A percentile compares a stretch with the other conserved stretches of the same genome.
These are phyloP conservation scores for Coemansia biformis DNA, from an alignment of 192 early-diverging fungal genomes.

Conservation along the genomic window DNA sequence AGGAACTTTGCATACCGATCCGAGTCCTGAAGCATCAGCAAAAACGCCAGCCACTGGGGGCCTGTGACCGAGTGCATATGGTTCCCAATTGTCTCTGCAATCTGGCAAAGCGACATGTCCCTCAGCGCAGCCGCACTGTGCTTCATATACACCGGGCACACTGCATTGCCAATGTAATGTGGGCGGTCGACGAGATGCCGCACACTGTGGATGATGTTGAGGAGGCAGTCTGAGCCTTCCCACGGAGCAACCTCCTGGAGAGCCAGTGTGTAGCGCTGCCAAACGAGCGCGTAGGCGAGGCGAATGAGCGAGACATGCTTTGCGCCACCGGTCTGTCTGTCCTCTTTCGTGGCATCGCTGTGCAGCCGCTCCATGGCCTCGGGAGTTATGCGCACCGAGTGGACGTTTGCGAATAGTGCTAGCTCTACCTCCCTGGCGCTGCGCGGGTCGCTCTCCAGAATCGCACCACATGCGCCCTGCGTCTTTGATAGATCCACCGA, in stretches of 20 bases:
- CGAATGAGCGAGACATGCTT: slow-evolving; percentile 16
- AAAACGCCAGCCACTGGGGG: slow-evolving; percentile 21
- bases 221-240: neutral
- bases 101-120: neutral
- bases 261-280: slow-evolving; percentile 33
- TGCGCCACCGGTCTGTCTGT: neutral
- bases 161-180: slow-evolving; percentile 32
- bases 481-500: slow-evolving; percentile 1
- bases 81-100: slow-evolving; percentile 17
- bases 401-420: slow-evolving; percentile 20
- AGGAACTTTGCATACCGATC: slow-evolving; percentile 23
- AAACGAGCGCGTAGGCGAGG: slow-evolving; percentile 37
- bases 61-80: slow-evolving; percentile 17
- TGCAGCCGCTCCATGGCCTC: slow-evolving; percentile 11
- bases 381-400: slow-evolving; percentile 14
- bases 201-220: slow-evolving; percentile 31
- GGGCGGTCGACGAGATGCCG: slow-evolving; percentile 17
- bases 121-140: neutral
- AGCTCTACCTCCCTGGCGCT: slow-evolving; percentile 14
- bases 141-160: slow-evolving; percentile 34
- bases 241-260: neutral
- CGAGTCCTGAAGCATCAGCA: slow-evolving; percentile 14
- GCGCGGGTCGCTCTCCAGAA: slow-evolving; percentile 11
- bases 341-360: neutral
- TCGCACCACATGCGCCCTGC: slow-evolving; percentile 1